Evolutionary conservation across 768 basidiomycete species (phyloP).

Genomic region (Kwoniella shandongensis): DNA sequence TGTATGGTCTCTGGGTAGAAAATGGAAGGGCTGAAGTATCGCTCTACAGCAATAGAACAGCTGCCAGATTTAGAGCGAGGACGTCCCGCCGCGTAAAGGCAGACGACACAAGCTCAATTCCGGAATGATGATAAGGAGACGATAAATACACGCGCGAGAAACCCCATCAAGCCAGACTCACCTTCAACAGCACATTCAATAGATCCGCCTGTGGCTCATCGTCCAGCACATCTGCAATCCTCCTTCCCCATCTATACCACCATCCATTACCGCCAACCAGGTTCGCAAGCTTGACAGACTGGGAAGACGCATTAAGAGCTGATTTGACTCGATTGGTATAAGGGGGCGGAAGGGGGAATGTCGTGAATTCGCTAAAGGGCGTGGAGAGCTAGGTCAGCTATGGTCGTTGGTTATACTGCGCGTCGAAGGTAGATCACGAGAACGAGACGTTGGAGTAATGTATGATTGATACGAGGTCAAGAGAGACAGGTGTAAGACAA

Average conservation of each 20-base stretch:
- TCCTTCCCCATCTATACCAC: conserved; percentile 91
- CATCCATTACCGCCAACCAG: conserved; percentile 82
- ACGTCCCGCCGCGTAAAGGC: too few species aligned
- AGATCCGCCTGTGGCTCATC: conserved; percentile 72
- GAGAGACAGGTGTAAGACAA: too few species aligned
- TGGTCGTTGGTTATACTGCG: too few species aligned
- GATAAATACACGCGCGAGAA: too few species aligned
- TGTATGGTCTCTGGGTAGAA: too few species aligned
- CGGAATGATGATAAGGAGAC: too few species aligned
- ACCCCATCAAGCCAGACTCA: too few species aligned
- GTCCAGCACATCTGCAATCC: conserved; percentile 79
- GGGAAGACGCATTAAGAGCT: conserved; percentile 83
- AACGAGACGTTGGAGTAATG: background rate
- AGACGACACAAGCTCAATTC: too few species aligned
- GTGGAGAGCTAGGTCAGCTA: background rate
- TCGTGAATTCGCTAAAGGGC: conserved; percentile 72
- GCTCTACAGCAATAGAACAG: too few species aligned
- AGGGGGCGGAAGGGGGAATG: conserved; percentile 77
- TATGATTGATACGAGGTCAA: background rate
- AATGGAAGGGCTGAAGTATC: background rate
- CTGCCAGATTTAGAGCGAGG: too few species aligned
- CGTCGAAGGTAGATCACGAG: too few species aligned
- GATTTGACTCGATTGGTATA: conserved; percentile 76
- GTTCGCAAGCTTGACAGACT: conserved; percentile 75
- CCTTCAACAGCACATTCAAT: conserved; percentile 67